phyloP scores from a whole-genome alignment of 306 rosid genomes.

The Sophora flavescens region DNA sequence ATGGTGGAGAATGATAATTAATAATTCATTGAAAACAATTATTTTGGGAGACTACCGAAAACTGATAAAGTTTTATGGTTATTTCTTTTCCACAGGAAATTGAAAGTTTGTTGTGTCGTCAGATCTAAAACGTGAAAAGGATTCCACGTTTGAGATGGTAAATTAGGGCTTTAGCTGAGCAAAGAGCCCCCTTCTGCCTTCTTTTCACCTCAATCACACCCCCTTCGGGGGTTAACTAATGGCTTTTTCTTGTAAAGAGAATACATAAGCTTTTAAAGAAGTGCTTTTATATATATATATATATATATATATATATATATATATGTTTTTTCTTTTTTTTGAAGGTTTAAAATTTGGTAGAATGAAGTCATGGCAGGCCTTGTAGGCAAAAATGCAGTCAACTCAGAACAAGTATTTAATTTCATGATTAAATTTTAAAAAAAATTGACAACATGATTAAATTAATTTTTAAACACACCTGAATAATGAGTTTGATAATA shows the following conservation, averaged over 20 bases:
- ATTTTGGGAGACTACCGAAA: conserved; percentile 48
- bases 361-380: background rate
- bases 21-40: background rate
- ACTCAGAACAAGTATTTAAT: background rate
- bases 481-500: too few species aligned
- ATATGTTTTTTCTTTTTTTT: too few species aligned
- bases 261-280: too few species aligned
- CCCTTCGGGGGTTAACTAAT: background rate
- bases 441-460: too few species aligned
- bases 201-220: conserved; percentile 39
- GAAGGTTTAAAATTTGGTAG: background rate
- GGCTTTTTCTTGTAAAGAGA: background rate
- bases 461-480: too few species aligned
- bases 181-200: conserved; percentile 55
- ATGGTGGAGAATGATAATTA: conserved; percentile 44
- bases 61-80: conserved; percentile 66
- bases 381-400: too few species aligned
- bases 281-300: too few species aligned
- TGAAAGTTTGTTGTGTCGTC: conserved; percentile 72
- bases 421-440: conserved; percentile 2
- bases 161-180: conserved; percentile 52
- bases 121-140: conserved; percentile 64
- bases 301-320: too few species aligned
- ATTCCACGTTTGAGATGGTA: conserved; percentile 68
- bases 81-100: conserved; percentile 58